Evolutionary conservation across 1,284 basidiomycete genomes (phyloP).

Genomic region (Taiwanofungus camphoratus): DNA sequence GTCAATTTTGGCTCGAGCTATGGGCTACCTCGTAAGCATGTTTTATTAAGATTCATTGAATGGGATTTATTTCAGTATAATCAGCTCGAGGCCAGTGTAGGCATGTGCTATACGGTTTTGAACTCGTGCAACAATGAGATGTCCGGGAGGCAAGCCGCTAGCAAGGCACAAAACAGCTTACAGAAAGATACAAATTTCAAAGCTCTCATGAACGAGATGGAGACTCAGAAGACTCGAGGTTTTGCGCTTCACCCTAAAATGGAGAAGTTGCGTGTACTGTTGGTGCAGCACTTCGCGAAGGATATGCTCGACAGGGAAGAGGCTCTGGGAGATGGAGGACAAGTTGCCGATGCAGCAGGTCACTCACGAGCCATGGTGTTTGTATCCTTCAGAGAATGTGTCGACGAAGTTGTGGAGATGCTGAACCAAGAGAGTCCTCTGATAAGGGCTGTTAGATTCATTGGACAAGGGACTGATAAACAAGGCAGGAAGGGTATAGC

Average conservation of each 20-base stretch:
- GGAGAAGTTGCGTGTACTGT: conserved; percentile 71
- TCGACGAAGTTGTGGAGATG: conserved; percentile 85
- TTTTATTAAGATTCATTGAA: conserved; percentile 1
- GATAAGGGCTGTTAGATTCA: conserved; percentile 78
- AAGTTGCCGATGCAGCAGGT: conserved; percentile 16
- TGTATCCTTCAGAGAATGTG: conserved; percentile 82
- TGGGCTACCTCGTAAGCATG: conserved; percentile 71
- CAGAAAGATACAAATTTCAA: conserved; percentile 55
- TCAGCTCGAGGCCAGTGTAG: conserved; percentile 77
- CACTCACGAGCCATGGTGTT: conserved; percentile 94
- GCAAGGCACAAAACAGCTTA: conserved; percentile 37
- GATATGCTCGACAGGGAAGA: conserved; percentile 46
- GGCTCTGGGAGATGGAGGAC: conserved; percentile 28
- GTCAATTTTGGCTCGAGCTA: conserved; percentile 60
- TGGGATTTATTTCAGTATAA: neutral
- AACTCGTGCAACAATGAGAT: conserved; percentile 30
- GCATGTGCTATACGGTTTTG: conserved; percentile 70
- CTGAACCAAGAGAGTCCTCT: conserved; percentile 70
- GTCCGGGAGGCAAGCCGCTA: conserved; percentile 32
- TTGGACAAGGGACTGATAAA: conserved; percentile 88
- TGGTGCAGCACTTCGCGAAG: conserved; percentile 77
- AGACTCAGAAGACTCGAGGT: conserved; percentile 44
- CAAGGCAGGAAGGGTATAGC: conserved; percentile 83
- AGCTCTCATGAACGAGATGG: conserved; percentile 58
- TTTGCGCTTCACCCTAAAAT: conserved; percentile 89